Conservation (phyloP, 352 stramenopile genomes). For the Aphanomyces invadans region DNA sequence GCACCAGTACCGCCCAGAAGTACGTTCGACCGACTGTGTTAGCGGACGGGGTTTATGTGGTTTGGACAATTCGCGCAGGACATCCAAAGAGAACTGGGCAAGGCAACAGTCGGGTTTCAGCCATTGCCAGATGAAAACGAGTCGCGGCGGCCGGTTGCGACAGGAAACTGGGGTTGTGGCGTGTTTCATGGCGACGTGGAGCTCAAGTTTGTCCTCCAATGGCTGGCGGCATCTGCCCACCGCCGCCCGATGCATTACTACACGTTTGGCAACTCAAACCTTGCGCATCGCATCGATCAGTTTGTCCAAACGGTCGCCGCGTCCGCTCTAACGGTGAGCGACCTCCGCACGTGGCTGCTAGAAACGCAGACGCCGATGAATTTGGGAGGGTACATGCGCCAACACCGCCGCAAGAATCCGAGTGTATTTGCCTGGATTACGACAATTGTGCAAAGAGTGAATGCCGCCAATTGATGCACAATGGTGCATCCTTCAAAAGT, state of each 20-base stretch:
- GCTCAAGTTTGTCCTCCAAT: slow-evolving; percentile 78
- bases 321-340: not conserved
- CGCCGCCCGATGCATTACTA: slow-evolving; percentile 6
- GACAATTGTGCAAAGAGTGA: not conserved
- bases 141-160: slow-evolving; percentile 50
- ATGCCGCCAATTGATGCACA: no score
- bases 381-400: not conserved
- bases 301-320: not conserved
- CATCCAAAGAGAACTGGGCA: slow-evolving; percentile 58
- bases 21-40: not conserved
- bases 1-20: slow-evolving; percentile 10
- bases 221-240: slow-evolving; percentile 55
- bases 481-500: no score
- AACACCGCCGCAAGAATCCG: not conserved
- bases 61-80: no score
- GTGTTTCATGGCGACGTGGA: slow-evolving; percentile 66
- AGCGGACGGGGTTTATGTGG: no score
- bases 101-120: slow-evolving; percentile 59
- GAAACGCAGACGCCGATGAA: not conserved
- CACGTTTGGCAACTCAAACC: slow-evolving; percentile 6
- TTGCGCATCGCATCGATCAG: not conserved
- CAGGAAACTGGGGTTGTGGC: slow-evolving; percentile 77
- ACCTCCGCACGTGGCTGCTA: not conserved
- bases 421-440: not conserved
- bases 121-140: slow-evolving; percentile 8